phyloP scores from a whole-genome alignment of 2,329 filamentous ascomycete species.

The Hypoxylon sp. region DNA sequence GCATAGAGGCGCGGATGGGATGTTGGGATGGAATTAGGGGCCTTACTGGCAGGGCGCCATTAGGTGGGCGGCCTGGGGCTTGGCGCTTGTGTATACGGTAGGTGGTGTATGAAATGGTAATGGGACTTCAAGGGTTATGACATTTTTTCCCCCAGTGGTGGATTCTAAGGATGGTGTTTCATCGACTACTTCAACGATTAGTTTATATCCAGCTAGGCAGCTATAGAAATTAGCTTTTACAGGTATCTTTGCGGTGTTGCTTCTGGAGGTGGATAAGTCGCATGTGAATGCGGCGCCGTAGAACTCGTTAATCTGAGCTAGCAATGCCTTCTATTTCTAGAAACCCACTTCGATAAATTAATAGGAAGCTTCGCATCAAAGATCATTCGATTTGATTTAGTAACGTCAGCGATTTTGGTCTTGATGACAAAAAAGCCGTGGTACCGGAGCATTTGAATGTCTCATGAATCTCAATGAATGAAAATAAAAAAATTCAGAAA shows the following conservation, averaged over 20 bases:
- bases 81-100: neutral
- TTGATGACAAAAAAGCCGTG: too few species aligned
- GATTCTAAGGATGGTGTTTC: neutral
- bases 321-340: neutral
- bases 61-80: neutral
- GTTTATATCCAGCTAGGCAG: slow-evolving; percentile 2
- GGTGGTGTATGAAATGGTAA: neutral
- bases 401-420: neutral
- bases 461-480: neutral
- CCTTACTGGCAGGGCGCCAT: too few species aligned
- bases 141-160: neutral
- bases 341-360: too few species aligned
- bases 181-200: neutral
- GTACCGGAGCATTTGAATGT: too few species aligned
- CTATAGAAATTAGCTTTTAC: neutral
- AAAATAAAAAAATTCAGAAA: neutral
- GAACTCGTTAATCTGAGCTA: neutral
- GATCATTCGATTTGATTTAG: too few species aligned
- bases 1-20: slow-evolving; percentile 13
- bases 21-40: neutral
- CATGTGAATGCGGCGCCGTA: neutral
- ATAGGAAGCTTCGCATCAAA: neutral
- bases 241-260: neutral
- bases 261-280: neutral
- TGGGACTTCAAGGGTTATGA: neutral